Percentiles rank a stretch among this genome's conserved stretches.
phyloP scores from a whole-genome alignment of 2,329 filamentous ascomycete species.

The Grosmannia penicillata region DNA sequence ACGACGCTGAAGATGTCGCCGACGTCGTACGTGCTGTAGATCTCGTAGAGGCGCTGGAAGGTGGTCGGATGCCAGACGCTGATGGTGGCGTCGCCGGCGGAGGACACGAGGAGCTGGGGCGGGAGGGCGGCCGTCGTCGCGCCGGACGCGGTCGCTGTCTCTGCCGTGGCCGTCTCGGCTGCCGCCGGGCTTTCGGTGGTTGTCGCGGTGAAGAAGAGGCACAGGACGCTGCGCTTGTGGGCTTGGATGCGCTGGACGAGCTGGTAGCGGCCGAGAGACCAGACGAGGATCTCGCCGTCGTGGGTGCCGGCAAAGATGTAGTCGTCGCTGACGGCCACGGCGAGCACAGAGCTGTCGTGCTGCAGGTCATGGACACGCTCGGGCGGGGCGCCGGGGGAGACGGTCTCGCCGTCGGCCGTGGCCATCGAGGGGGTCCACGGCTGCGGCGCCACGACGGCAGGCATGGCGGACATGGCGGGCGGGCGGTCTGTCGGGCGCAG shows the following conservation, averaged over 20 bases:
- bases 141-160: slow-evolving; percentile 25
- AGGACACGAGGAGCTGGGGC: slow-evolving; percentile 64
- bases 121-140: slow-evolving; percentile 44
- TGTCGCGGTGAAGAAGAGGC: slow-evolving; percentile 56
- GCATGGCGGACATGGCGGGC: no score
- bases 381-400: slow-evolving; percentile 24
- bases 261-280: slow-evolving; percentile 80
- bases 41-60: slow-evolving; percentile 67
- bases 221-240: slow-evolving; percentile 82
- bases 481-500: no score
- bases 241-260: slow-evolving; percentile 66
- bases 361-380: slow-evolving; percentile 59
- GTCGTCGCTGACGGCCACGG: slow-evolving; percentile 64
- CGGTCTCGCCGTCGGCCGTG: slow-evolving; percentile 8
- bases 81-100: slow-evolving; percentile 82
- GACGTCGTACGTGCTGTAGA: slow-evolving; percentile 87
- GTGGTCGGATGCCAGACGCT: slow-evolving; percentile 80
- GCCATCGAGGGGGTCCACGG: slow-evolving; percentile 11
- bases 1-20: slow-evolving; percentile 94
- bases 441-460: slow-evolving; percentile 5
- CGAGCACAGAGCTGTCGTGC: slow-evolving; percentile 66
- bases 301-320: slow-evolving; percentile 87
- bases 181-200: slow-evolving; percentile 46
- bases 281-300: slow-evolving; percentile 83
- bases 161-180: neutral